Conservation (phyloP, 305 asterid genomes). For the Euphrasia arctica region DNA sequence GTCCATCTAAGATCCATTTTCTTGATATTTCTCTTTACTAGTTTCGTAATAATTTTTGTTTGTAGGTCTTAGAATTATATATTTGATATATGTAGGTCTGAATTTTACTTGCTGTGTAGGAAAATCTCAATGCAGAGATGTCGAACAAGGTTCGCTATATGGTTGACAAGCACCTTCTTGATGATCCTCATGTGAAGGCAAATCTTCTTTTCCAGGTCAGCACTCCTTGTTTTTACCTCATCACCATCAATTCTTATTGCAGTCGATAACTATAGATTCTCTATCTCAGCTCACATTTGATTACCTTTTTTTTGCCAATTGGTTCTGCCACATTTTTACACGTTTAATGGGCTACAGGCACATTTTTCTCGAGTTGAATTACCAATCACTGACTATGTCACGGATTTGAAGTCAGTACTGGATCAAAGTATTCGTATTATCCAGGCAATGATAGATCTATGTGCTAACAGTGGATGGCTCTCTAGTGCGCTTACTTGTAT, state of each 20-base stretch:
- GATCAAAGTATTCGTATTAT: conserved; percentile 96
- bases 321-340: neutral
- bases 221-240: conserved; percentile 23
- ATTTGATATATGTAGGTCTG: conserved; percentile 11
- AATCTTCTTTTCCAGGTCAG: conserved; percentile 94
- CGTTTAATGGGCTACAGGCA: conserved; percentile 56
- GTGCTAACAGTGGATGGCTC: conserved; percentile 99
- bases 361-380: conserved; percentile 85
- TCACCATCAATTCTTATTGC: conserved; percentile 14
- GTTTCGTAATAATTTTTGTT: neutral
- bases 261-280: conserved; percentile 9
- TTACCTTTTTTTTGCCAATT: neutral
- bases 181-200: conserved; percentile 98
- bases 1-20: conserved; percentile 12
- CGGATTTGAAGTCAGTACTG: conserved; percentile 91
- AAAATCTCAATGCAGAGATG: conserved; percentile 76
- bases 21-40: conserved; percentile 8
- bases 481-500: conserved; percentile 84
- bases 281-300: conserved; percentile 5
- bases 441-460: conserved; percentile 99
- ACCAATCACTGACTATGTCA: conserved; percentile 86
- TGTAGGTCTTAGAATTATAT: neutral
- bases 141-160: conserved; percentile 65
- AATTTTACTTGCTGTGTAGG: conserved; percentile 45
- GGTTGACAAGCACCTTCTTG: conserved; percentile 87